These are phyloP conservation scores for Babesia caballi DNA, from an alignment of 169 alveolate species.

Conservation along the genomic window DNA sequence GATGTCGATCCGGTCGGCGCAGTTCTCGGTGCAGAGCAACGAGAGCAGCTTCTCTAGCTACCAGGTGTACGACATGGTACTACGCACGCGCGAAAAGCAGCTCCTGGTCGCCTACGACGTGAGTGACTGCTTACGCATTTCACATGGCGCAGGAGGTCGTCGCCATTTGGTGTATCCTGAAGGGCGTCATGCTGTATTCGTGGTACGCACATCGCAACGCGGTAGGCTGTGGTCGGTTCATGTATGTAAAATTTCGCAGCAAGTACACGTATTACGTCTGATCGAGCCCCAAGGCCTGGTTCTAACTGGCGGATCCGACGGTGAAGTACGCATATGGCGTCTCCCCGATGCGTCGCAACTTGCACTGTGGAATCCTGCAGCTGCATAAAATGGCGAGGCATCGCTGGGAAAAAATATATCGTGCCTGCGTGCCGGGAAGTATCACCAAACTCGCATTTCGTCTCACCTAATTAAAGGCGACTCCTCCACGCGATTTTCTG, in stretches of 20 bases:
- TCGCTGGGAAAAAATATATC: too few species aligned
- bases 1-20: constrained; percentile 55
- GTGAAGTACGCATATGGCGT: constrained; percentile 50
- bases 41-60: constrained; percentile 21
- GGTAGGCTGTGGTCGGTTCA: constrained; percentile 22
- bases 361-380: background rate
- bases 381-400: too few species aligned
- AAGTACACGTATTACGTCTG: constrained; percentile 52
- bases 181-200: constrained; percentile 57
- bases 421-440: too few species aligned
- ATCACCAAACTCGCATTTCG: too few species aligned
- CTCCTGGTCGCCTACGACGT: constrained; percentile 62
- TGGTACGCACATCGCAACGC: constrained; percentile 66
- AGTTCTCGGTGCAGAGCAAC: constrained; percentile 33
- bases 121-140: background rate
- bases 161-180: constrained; percentile 62
- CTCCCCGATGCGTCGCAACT: constrained; percentile 46
- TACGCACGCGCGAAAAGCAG: constrained; percentile 36
- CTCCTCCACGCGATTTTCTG: too few species aligned
- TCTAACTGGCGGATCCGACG: constrained; percentile 64
- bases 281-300: constrained; percentile 38
- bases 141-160: constrained; percentile 36
- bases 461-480: too few species aligned
- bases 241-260: background rate
- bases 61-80: constrained; percentile 39